Evolutionary conservation across 2,329 filamentous ascomycete genomes (phyloP).

Genomic region (Delphinella strobiligena): DNA sequence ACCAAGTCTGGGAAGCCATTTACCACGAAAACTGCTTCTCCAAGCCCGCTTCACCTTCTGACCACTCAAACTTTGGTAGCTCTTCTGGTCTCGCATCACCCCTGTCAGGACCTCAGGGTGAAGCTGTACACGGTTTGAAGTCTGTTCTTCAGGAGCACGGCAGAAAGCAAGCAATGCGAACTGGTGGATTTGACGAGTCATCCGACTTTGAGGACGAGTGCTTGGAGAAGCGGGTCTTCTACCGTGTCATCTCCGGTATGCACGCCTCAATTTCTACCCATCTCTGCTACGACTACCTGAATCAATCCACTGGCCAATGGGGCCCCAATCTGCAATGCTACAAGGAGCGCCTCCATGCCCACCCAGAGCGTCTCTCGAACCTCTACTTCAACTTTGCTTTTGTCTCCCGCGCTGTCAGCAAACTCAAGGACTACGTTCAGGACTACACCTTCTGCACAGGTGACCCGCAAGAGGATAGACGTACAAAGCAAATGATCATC

Average conservation of each 20-base stretch:
- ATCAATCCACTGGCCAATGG: slow-evolving; percentile 91
- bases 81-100: neutral
- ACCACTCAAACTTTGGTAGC: slow-evolving; percentile 23
- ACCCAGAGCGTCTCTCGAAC: slow-evolving; percentile 88
- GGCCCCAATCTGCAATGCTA: slow-evolving; percentile 84
- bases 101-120: slow-evolving; percentile 32
- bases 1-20: slow-evolving; percentile 91
- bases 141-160: slow-evolving; percentile 50
- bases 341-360: slow-evolving; percentile 66
- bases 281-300: slow-evolving; percentile 89
- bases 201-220: slow-evolving; percentile 83
- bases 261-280: slow-evolving; percentile 95
- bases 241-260: slow-evolving; percentile 91
- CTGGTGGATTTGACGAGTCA: slow-evolving; percentile 41
- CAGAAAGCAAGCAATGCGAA: slow-evolving; percentile 42
- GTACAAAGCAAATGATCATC: slow-evolving; percentile 73
- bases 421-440: slow-evolving; percentile 70
- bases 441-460: slow-evolving; percentile 87
- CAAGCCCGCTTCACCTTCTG: slow-evolving; percentile 22
- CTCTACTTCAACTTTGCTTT: slow-evolving; percentile 98
- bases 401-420: slow-evolving; percentile 81
- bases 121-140: slow-evolving; percentile 49
- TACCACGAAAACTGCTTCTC: slow-evolving; percentile 96
- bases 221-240: slow-evolving; percentile 96
- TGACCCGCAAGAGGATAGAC: slow-evolving; percentile 63